Conservation (phyloP, 371 early-diverging fungal species). For the Actinomucor elegans region DNA sequence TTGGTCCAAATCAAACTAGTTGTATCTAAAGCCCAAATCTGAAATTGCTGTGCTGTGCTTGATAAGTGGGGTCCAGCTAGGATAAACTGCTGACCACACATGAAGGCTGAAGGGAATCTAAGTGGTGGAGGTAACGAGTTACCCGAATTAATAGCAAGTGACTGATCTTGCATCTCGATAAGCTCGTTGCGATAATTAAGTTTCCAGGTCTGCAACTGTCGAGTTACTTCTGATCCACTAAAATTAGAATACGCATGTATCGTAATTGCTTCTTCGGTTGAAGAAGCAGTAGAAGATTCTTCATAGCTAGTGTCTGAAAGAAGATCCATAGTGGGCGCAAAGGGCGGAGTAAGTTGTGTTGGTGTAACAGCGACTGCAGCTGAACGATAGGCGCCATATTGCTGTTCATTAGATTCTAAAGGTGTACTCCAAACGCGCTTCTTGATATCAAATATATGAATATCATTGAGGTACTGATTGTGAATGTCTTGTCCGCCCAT, state of each 20-base stretch:
- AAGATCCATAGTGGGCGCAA: constrained; percentile 20
- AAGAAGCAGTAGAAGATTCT: not conserved
- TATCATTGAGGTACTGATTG: constrained; percentile 66
- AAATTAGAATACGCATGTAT: constrained; percentile 68
- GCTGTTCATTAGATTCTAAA: constrained; percentile 48
- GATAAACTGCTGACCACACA: constrained; percentile 67
- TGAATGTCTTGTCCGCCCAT: constrained; percentile 74
- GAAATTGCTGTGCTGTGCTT: constrained; percentile 56
- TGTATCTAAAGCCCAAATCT: constrained; percentile 73
- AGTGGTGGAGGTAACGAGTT: constrained; percentile 64
- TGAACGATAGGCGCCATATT: constrained; percentile 75
- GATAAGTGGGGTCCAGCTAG: constrained; percentile 72
- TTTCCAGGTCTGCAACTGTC: constrained; percentile 61
- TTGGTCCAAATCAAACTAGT: constrained; percentile 62
- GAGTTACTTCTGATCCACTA: constrained; percentile 60
- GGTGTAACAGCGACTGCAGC: constrained; percentile 51
- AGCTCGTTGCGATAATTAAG: constrained; percentile 28
- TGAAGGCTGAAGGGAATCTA: constrained; percentile 66
- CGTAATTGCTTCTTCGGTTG: constrained; percentile 13
- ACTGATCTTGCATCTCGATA: constrained; percentile 54
- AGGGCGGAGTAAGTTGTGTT: constrained; percentile 24
- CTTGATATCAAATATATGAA: constrained; percentile 61
- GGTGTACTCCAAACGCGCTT: constrained; percentile 55
- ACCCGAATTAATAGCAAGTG: constrained; percentile 50
- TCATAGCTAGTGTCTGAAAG: constrained; percentile 12